A percentile compares a stretch with the other conserved stretches of the same genome.
Conservation (phyloP, 108 stramenopile genomes). For the Conticribra weissflogii region DNA sequence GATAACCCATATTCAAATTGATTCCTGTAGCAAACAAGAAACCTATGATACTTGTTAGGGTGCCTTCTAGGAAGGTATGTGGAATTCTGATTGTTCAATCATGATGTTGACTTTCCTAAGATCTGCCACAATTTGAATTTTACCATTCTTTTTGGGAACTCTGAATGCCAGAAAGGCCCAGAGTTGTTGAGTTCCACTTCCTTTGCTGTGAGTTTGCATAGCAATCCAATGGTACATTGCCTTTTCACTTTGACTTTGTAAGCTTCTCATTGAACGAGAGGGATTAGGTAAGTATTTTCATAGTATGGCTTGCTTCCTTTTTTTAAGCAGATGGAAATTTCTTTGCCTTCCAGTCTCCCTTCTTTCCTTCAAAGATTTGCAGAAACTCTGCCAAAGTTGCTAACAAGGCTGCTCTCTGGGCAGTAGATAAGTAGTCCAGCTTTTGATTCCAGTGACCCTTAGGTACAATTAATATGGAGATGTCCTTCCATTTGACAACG, state of each 20-base stretch:
- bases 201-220: conserved; percentile 6
- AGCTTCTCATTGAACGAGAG: conserved; percentile 2
- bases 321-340: no score
- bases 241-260: neutral
- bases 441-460: no score
- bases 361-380: no score
- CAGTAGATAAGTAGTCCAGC: no score
- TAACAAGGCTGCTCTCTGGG: no score
- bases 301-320: no score
- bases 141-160: conserved; percentile 19
- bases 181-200: conserved; percentile 2
- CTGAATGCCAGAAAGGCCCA: conserved; percentile 18
- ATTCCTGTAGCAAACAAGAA: conserved; percentile 1
- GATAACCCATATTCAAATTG: conserved; percentile 23
- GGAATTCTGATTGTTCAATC: conserved; percentile 1
- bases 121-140: conserved; percentile 6
- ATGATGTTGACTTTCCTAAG: conserved; percentile 1
- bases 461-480: no score
- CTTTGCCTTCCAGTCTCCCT: no score
- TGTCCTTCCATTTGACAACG: no score
- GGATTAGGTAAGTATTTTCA: conserved; percentile 8
- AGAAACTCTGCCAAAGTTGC: no score
- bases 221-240: conserved; percentile 5
- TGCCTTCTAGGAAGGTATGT: conserved; percentile 2
- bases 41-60: neutral